phyloP scores from a whole-genome alignment of 345 rosid genomes.

The Citrus maxima region DNA sequence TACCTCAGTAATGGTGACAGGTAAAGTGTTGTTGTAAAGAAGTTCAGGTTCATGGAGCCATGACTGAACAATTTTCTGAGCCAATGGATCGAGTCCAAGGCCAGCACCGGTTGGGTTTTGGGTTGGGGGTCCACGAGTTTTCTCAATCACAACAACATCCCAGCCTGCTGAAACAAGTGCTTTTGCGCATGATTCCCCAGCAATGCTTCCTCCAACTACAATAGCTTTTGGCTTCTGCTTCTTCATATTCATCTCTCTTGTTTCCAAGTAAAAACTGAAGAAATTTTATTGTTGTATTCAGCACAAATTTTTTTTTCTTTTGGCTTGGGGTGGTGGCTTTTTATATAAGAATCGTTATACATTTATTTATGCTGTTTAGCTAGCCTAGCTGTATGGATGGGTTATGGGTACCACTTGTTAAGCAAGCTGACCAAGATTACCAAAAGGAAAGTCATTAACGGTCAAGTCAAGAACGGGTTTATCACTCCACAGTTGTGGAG shows the following conservation, averaged over 20 bases:
- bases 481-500: too few species aligned
- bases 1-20: not conserved
- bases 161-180: constrained; percentile 56
- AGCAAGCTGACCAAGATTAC: too few species aligned
- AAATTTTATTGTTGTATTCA: too few species aligned
- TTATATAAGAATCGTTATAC: too few species aligned
- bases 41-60: constrained; percentile 35
- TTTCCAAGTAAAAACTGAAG: not conserved
- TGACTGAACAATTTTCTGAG: constrained; percentile 43
- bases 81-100: constrained; percentile 47
- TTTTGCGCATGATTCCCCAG: constrained; percentile 65
- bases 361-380: too few species aligned
- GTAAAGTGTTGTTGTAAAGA: not conserved
- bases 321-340: too few species aligned
- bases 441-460: too few species aligned
- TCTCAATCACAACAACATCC: constrained; percentile 62
- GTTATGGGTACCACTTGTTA: too few species aligned
- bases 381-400: too few species aligned
- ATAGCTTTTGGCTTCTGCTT: constrained; percentile 41
- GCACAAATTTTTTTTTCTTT: too few species aligned
- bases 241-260: constrained; percentile 19
- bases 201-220: constrained; percentile 74
- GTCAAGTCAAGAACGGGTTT: too few species aligned
- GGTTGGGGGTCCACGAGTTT: constrained; percentile 42
- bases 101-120: constrained; percentile 77